A percentile compares a stretch with the other conserved stretches of the same genome.
Conservation (phyloP, 371 early-diverging fungal species). For the Rhizopus arrhizus region DNA sequence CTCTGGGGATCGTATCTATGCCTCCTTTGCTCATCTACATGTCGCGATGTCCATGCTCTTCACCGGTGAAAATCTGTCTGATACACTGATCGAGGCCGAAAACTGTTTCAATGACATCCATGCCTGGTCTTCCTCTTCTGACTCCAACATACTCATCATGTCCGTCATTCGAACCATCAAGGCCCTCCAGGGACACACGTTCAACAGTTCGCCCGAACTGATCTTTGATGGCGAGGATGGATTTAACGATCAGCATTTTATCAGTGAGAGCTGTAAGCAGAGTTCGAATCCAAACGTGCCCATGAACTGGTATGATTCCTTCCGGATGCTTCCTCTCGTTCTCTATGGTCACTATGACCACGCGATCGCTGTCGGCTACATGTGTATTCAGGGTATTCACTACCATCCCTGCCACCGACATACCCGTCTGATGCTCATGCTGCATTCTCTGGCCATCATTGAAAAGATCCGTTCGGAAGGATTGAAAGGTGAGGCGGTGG, state of each 20-base stretch:
- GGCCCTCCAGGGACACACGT: constrained; percentile 45
- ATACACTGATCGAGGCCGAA: constrained; percentile 36
- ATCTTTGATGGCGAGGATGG: constrained; percentile 52
- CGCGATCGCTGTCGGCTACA: constrained; percentile 39
- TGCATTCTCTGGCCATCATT: constrained; percentile 41
- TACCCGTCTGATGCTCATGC: constrained; percentile 35
- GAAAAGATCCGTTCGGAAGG: constrained; percentile 30
- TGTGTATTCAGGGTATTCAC: constrained; percentile 27
- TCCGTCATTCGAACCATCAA: constrained; percentile 41
- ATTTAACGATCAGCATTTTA: constrained; percentile 44
- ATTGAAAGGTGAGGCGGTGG: constrained; percentile 18
- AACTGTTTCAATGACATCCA: constrained; percentile 43
- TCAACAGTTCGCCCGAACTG: constrained; percentile 17
- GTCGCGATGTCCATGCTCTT: constrained; percentile 29
- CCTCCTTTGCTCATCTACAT: constrained; percentile 38
- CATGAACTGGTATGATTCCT: constrained; percentile 46
- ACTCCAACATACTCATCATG: constrained; percentile 42
- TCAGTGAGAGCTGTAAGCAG: constrained; percentile 39
- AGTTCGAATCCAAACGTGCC: constrained; percentile 37
- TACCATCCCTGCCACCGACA: constrained; percentile 47
- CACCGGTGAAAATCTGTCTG: constrained; percentile 26
- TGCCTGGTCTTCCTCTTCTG: constrained; percentile 42
- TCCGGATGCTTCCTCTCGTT: constrained; percentile 40
- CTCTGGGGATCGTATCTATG: constrained; percentile 50
- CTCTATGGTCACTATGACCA: constrained; percentile 47